phyloP scores from a whole-genome alignment of 345 rosid species.

The Eucalyptus cloeziana region DNA sequence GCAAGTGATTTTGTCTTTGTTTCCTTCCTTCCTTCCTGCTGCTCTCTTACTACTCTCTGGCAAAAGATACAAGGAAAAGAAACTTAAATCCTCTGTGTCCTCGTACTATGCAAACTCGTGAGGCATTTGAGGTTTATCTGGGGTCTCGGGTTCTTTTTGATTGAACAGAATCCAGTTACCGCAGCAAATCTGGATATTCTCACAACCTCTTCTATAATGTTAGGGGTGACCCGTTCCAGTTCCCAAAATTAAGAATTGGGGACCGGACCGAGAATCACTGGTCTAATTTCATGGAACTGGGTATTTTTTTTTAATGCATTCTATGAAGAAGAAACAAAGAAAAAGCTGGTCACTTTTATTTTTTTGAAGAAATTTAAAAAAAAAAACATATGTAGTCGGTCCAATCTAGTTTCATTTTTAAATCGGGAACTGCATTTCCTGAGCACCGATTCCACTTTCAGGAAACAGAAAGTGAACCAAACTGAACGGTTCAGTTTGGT shows the following conservation, averaged over 20 bases:
- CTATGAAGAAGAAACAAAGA: no score
- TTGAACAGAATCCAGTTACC: neutral
- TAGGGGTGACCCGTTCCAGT: no score
- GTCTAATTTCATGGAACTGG: no score
- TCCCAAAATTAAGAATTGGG: no score
- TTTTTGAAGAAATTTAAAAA: no score
- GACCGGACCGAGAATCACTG: no score
- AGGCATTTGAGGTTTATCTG: neutral
- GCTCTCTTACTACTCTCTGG: neutral
- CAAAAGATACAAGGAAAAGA: neutral
- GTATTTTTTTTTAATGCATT: no score
- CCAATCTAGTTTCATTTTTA: no score
- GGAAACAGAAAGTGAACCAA: accelerated
- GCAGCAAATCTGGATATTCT: neutral
- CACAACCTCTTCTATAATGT: neutral
- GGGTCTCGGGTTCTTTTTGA: neutral
- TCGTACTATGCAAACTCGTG: neutral
- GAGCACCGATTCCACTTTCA: accelerated
- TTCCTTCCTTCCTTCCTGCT: neutral
- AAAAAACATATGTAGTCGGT: no score
- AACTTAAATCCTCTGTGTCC: neutral
- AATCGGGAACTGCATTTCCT: accelerated
- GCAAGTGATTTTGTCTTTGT: neutral
- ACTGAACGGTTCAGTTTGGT: accelerated
- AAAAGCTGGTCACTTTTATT: no score